These are phyloP conservation scores for Lepiota subincarnata DNA, from an alignment of 768 basidiomycete genomes.

Conservation along the genomic window DNA sequence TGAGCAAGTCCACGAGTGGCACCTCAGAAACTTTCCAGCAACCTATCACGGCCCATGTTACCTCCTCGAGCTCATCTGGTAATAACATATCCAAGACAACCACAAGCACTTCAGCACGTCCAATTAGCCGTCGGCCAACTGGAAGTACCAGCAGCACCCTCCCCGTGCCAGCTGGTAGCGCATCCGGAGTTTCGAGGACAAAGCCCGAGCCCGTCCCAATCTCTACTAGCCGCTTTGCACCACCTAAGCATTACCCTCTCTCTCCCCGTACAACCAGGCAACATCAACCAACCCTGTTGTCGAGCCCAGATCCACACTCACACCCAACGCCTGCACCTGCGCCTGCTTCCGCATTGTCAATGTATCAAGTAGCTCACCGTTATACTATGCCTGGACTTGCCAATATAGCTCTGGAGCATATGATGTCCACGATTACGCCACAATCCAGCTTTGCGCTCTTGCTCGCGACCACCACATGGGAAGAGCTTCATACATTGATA, in stretches of 20 bases:
- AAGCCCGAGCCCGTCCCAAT: slow-evolving; percentile 41
- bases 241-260: slow-evolving; percentile 39
- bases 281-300: slow-evolving; percentile 25
- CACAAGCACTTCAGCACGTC: slow-evolving; percentile 11
- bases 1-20: slow-evolving; percentile 25
- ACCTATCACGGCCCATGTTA: slow-evolving; percentile 19
- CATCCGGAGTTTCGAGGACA: slow-evolving; percentile 27
- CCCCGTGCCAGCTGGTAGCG: slow-evolving; percentile 15
- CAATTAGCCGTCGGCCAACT: slow-evolving; percentile 18
- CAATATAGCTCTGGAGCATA: slow-evolving; percentile 66
- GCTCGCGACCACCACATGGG: slow-evolving; percentile 65
- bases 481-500: slow-evolving; percentile 55
- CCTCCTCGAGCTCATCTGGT: slow-evolving; percentile 18
- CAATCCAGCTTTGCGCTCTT: slow-evolving; percentile 64
- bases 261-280: slow-evolving; percentile 44
- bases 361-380: slow-evolving; percentile 76
- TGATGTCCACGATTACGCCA: slow-evolving; percentile 65
- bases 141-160: slow-evolving; percentile 17
- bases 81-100: slow-evolving; percentile 9
- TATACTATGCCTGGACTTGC: slow-evolving; percentile 66
- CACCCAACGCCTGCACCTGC: slow-evolving; percentile 62
- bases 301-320: slow-evolving; percentile 60
- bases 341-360: slow-evolving; percentile 67
- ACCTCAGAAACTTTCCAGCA: slow-evolving; percentile 27
- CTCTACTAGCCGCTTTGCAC: slow-evolving; percentile 27